Base-by-base conservation (phyloP, 768 basidiomycete genomes). In the Trametes cubensis region DNA sequence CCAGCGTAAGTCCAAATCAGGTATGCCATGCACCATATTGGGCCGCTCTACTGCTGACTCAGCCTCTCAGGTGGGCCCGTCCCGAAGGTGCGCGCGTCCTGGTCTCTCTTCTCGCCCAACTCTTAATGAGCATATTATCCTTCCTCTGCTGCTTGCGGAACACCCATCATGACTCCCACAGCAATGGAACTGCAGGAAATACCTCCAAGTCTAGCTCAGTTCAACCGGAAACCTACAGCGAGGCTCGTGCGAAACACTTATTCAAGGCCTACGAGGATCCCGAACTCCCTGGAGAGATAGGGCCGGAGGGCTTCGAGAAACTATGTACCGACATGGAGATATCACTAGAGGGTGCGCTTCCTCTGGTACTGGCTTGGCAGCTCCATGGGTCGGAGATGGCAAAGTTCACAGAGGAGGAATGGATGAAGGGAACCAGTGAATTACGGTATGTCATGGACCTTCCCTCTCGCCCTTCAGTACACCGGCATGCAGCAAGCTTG, bases 311-410 rank as follows among this genome's bases (percentile, higher is more conserved):
- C 2, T 85, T 93, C 64, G 85, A 88, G 72, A 78, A 75, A 55
- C 74, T 95, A 28, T 94, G 89, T 74, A 79, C 65, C 25, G 89
- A 92, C 63, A 83, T 86, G 14, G 76, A 82, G n/a, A 81, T 93
- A 48, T 78, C 89, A 0, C 76, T 94, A 72, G 91, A 93, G 20
- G 89, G 90, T 30, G 78, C 87, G 6, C 74, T 84, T 63, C 88
- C 90, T 20, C 77, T 94, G 55, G 78, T 93, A 18, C 76, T 93
- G 15, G 83, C 89, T 23, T 94, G 92, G 92, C 87, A 89, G 67
- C 73, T 90, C 58, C 77, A 81, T 48, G 81, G 88, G 11, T 78
- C 80, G 60, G 89, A 92, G 69, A 87, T 94, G 86, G 89, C 80
- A 30, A 89, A 85, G 67, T 77, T 94, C 49, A 81, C 81, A 46